phyloP scores from a whole-genome alignment of 345 rosid species.

The Aegle marmelos region DNA sequence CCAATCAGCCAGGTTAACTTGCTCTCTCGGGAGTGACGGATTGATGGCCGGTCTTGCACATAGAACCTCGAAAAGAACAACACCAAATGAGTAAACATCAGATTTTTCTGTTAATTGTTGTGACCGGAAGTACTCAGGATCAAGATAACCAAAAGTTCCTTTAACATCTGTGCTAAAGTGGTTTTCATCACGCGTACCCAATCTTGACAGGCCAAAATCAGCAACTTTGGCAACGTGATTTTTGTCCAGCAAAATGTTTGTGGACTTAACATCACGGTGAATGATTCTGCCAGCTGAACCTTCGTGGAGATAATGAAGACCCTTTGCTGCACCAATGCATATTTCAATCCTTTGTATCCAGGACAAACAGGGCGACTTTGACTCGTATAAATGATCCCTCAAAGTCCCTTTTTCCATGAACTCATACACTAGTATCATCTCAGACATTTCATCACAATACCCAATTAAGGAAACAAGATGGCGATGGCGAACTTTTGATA shows the following conservation, averaged over 20 bases:
- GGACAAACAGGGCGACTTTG: neutral
- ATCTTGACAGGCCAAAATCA: neutral
- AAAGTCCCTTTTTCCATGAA: neutral
- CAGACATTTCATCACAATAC: neutral
- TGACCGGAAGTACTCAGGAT: slow-evolving; percentile 26
- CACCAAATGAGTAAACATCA: slow-evolving; percentile 36
- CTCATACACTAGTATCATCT: neutral
- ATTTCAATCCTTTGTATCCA: neutral
- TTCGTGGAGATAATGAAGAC: neutral
- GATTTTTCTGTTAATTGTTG: slow-evolving; percentile 34
- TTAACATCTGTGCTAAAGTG: slow-evolving; percentile 31
- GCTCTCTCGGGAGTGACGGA: neutral
- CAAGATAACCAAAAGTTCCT: slow-evolving; percentile 30
- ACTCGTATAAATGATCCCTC: neutral
- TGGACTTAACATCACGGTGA: neutral
- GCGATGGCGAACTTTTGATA: slow-evolving; percentile 63
- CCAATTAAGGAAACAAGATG: slow-evolving; percentile 58
- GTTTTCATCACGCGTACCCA: too few species aligned
- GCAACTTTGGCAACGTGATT: neutral
- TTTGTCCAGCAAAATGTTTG: neutral
- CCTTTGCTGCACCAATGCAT: neutral
- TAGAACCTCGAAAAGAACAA: slow-evolving; percentile 24
- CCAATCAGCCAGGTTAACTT: slow-evolving; percentile 18
- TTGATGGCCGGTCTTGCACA: slow-evolving; percentile 20
- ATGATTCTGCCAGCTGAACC: neutral